phyloP scores from a whole-genome alignment of 192 early-diverging fungal species.

The Dissophora globulifera region DNA sequence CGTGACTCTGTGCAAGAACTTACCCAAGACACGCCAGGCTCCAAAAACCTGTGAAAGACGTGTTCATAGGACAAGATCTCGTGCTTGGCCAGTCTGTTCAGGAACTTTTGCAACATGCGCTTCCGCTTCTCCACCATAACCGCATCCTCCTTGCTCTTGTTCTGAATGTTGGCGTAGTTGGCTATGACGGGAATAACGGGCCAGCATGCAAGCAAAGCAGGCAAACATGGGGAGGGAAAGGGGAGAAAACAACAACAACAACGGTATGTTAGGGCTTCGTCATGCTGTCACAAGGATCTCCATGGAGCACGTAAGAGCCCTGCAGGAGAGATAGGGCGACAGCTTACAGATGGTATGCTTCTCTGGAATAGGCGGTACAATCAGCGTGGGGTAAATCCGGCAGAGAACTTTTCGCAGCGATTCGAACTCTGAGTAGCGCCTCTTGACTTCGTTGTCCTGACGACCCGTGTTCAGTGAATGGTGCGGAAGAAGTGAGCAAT shows the following conservation, averaged over 20 bases:
- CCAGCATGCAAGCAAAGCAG: no score
- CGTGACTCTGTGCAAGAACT: no score
- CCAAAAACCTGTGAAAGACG: slow-evolving; percentile 93
- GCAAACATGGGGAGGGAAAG: no score
- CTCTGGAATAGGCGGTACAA: slow-evolving; percentile 96
- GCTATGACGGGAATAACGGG: slow-evolving; percentile 38
- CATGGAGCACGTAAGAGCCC: no score
- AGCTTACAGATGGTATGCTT: slow-evolving; percentile 90
- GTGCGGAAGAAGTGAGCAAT: background rate
- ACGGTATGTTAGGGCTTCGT: no score
- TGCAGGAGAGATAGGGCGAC: no score
- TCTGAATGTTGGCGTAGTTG: slow-evolving; percentile 80
- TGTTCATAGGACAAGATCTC: slow-evolving; percentile 88
- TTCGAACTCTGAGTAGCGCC: slow-evolving; percentile 98
- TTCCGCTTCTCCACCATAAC: slow-evolving; percentile 91
- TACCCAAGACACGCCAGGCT: slow-evolving; percentile 80
- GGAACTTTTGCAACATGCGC: slow-evolving; percentile 92
- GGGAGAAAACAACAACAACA: no score
- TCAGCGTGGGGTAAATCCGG: slow-evolving; percentile 85
- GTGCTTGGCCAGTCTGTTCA: slow-evolving; percentile 92
- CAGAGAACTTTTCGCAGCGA: slow-evolving; percentile 82
- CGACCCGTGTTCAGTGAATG: background rate
- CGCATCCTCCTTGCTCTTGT: slow-evolving; percentile 92
- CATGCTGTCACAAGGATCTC: no score
- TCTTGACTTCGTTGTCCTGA: slow-evolving; percentile 76